These are phyloP conservation scores for Colletotrichum zoysiae DNA, from an alignment of 2,329 filamentous ascomycete genomes.

Conservation along the genomic window DNA sequence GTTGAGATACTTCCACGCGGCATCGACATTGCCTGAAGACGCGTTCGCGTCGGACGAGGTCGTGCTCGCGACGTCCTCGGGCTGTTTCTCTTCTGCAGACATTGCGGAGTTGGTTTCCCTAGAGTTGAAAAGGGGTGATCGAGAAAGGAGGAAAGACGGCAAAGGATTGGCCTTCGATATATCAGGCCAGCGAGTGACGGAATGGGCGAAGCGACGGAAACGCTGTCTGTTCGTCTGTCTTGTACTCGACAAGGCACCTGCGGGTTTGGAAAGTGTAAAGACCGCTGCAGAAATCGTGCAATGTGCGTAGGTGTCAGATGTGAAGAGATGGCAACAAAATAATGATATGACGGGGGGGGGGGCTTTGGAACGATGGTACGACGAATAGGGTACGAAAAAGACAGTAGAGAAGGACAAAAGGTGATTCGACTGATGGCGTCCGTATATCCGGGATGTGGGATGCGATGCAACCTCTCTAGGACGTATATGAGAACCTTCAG, in stretches of 20 bases:
- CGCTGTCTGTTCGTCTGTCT: background rate
- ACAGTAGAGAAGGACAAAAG: background rate
- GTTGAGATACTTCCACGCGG: conserved; percentile 61
- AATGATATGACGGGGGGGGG: background rate
- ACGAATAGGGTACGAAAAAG: conserved; percentile 24
- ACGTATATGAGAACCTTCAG: background rate
- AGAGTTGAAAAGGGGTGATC: background rate
- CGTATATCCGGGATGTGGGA: background rate
- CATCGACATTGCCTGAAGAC: conserved; percentile 53
- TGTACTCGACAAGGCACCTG: conserved; percentile 26
- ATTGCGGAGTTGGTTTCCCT: conserved; percentile 32
- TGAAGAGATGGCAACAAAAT: conserved; percentile 2
- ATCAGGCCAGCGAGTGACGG: too few species aligned
- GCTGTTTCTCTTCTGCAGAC: conserved; percentile 46
- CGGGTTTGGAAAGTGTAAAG: conserved; percentile 4
- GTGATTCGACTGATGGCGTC: background rate
- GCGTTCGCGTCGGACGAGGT: conserved; percentile 34
- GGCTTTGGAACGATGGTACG: conserved; percentile 10
- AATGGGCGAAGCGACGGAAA: background rate
- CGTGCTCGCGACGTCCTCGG: conserved; percentile 40
- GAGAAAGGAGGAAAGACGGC: background rate
- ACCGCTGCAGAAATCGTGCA: background rate
- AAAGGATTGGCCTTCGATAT: background rate
- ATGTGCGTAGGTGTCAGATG: conserved; percentile 23
- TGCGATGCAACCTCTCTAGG: background rate